These are phyloP conservation scores for Suillus variegatus DNA, from an alignment of 768 basidiomycete species.

Conservation along the genomic window DNA sequence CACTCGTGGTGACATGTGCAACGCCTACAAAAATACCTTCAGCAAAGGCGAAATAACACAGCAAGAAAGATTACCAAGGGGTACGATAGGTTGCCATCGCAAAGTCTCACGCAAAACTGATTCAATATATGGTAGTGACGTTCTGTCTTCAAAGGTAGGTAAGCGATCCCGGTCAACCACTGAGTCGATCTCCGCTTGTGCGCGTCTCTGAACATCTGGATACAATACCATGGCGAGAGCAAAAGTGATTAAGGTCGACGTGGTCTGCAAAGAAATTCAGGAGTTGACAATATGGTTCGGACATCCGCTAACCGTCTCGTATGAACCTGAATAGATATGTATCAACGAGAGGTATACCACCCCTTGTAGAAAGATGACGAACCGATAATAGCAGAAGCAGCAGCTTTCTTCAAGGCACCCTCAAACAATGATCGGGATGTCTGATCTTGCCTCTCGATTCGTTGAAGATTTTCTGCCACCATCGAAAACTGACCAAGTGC, in stretches of 20 bases:
- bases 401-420: slow-evolving; percentile 11
- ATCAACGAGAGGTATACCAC: not conserved
- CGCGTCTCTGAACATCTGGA: slow-evolving; percentile 16
- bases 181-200: slow-evolving; percentile 20
- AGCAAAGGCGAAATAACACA: not conserved
- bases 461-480: slow-evolving; percentile 16
- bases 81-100: not conserved
- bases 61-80: not conserved
- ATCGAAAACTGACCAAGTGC: slow-evolving; percentile 2
- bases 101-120: not conserved
- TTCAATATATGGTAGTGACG: slow-evolving; percentile 3
- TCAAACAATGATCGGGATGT: slow-evolving; percentile 5
- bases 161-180: not conserved
- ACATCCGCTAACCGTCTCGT: slow-evolving; percentile 19
- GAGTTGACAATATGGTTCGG: not conserved
- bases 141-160: not conserved
- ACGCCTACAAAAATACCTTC: not conserved
- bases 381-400: slow-evolving; percentile 17
- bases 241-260: slow-evolving; percentile 12
- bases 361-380: not conserved
- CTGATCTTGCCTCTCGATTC: slow-evolving; percentile 15
- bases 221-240: slow-evolving; percentile 9
- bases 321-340: slow-evolving; percentile 15
- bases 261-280: slow-evolving; percentile 8
- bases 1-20: slow-evolving; percentile 13